Conservation (phyloP, 202 grass and related monocot species). For the Panicum hallii region DNA sequence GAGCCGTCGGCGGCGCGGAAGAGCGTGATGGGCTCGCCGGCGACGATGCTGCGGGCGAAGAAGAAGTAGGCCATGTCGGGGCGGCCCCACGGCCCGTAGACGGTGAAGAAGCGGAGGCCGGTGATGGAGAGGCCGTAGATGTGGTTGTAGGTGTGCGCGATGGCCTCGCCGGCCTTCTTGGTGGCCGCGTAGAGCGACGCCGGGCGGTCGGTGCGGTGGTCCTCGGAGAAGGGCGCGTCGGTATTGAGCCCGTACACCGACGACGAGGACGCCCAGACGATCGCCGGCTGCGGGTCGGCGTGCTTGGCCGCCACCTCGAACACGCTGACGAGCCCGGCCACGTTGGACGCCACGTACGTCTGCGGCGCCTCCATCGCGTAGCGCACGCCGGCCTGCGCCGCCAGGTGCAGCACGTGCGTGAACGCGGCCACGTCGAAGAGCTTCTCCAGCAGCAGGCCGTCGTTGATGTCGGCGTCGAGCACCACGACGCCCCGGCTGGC, state of each 20-base stretch:
- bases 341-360: slow-evolving; percentile 92
- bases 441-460: slow-evolving; percentile 51
- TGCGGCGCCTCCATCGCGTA: slow-evolving; percentile 93
- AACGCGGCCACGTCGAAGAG: slow-evolving; percentile 79
- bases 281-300: slow-evolving; percentile 91
- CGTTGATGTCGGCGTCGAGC: slow-evolving; percentile 93
- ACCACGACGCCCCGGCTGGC: slow-evolving; percentile 65
- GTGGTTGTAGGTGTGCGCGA: slow-evolving; percentile 92
- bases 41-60: slow-evolving; percentile 77
- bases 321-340: slow-evolving; percentile 79
- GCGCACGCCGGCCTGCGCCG: slow-evolving; percentile 88
- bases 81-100: slow-evolving; percentile 92
- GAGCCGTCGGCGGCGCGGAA: slow-evolving; percentile 57
- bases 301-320: slow-evolving; percentile 79
- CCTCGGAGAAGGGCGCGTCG: slow-evolving; percentile 83
- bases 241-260: slow-evolving; percentile 96
- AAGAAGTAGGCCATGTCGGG: slow-evolving; percentile 99
- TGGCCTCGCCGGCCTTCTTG: slow-evolving; percentile 98
- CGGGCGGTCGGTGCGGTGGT: slow-evolving; percentile 84
- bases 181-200: slow-evolving; percentile 98
- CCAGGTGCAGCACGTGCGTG: slow-evolving; percentile 94
- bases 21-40: slow-evolving; percentile 85
- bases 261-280: slow-evolving; percentile 92
- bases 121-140: slow-evolving; percentile 98
- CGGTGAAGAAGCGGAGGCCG: slow-evolving; percentile 94